Evolutionary conservation across 768 basidiomycete genomes (phyloP), one percentile per base, ranked within the genome.

Genomic region (Dendrothele bispora): DNA sequence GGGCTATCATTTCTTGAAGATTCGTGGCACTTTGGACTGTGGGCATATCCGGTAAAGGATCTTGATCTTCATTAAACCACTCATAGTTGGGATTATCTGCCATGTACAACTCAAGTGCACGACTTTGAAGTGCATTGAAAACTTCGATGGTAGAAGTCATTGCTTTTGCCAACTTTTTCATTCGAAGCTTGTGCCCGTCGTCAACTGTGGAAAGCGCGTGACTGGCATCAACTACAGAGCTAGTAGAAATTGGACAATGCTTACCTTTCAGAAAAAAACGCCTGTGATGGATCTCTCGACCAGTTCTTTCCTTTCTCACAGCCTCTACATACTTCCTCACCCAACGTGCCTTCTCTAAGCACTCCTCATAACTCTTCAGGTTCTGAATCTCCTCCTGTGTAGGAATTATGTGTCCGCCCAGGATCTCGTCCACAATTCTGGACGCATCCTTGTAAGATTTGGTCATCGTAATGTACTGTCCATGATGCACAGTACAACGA

Each of bases 201-300:
- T 68, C 66, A 46, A 54, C 66, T 67, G 44, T 22, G n/a, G n/a
- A n/a, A n/a, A n/a, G n/a, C n/a, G n/a, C n/a, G n/a, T n/a, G n/a
- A n/a, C n/a, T n/a, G n/a, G n/a, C n/a, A n/a, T n/a, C n/a, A n/a
- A n/a, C n/a, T n/a, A n/a, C n/a, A n/a, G n/a, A n/a, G n/a, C n/a
- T n/a, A n/a, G n/a, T n/a, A n/a, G n/a, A n/a, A n/a, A n/a, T 7
- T 8, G 18, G 14, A 34, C n/a, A 17, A n/a, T 0, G 49, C 59
- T 11, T 27, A 58, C 67, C 55, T 54, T 66, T 65, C 5, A 67
- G 37, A 30, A 67, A 65, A 50, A 68, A 70, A 2, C 66, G 56
- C n/a, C 36, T 52, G 6, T 55, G 51, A 28, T 70, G 69, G 22
- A 69, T 56, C 1, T 61, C 52, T 24, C 66, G 50, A 0, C 69